phyloP scores from a whole-genome alignment of 108 stramenopile genomes.

The Skeletonema costatum region DNA sequence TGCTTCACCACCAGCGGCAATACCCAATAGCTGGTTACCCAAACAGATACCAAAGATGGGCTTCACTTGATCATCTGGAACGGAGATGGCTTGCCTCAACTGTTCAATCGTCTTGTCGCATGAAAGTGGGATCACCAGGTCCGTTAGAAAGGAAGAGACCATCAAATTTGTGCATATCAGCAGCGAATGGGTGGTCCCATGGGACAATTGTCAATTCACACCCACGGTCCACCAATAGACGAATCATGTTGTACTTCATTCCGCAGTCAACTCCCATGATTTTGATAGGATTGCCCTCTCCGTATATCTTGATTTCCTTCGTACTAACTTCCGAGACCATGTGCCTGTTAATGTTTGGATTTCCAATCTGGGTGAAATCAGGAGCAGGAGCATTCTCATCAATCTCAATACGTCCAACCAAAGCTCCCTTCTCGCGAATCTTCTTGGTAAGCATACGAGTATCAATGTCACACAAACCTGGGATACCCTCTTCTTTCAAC shows the following conservation, averaged over 20 bases:
- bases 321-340: slow-evolving; percentile 94
- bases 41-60: slow-evolving; percentile 99
- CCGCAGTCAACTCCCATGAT: slow-evolving; percentile 97
- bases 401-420: slow-evolving; percentile 93
- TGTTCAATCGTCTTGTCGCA: slow-evolving; percentile 84
- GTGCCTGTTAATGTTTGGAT: slow-evolving; percentile 86
- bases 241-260: slow-evolving; percentile 99
- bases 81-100: slow-evolving; percentile 72
- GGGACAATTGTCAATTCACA: slow-evolving; percentile 97
- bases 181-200: slow-evolving; percentile 90
- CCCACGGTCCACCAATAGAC: slow-evolving; percentile 88
- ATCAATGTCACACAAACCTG: slow-evolving; percentile 93
- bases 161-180: slow-evolving; percentile 87
- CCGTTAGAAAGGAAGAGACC: slow-evolving; percentile 98
- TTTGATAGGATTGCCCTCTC: slow-evolving; percentile 89
- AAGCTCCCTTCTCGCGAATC: slow-evolving; percentile 93
- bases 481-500: slow-evolving; percentile 95
- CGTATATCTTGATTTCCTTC: slow-evolving; percentile 83
- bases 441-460: slow-evolving; percentile 97
- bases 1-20: slow-evolving; percentile 93
- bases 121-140: slow-evolving; percentile 96
- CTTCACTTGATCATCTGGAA: slow-evolving; percentile 82
- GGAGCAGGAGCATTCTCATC: slow-evolving; percentile 59
- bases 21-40: slow-evolving; percentile 96
- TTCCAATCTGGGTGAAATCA: slow-evolving; percentile 61